Conservation (phyloP, 202 grass and related monocot species). For the Schoenoplectus tabernaemontani region DNA sequence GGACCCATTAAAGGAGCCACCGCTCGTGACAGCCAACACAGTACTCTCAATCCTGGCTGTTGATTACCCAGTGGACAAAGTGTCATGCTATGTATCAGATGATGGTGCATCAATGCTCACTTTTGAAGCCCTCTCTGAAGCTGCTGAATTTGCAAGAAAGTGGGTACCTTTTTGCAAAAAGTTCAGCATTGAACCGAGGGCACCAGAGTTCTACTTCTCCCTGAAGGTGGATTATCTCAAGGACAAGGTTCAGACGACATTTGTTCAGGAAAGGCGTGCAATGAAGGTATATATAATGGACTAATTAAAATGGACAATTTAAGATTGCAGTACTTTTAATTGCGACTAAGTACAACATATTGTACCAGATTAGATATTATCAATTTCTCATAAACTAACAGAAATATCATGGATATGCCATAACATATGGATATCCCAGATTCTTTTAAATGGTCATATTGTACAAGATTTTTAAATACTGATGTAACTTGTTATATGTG, state of each 20-base stretch:
- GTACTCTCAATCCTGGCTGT: constrained; percentile 93
- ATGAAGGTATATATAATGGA: constrained; percentile 66
- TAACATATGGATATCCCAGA: neutral
- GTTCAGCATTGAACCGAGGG: constrained; percentile 87
- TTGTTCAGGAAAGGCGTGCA: constrained; percentile 88
- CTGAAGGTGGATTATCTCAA: constrained; percentile 93
- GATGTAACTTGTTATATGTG: neutral
- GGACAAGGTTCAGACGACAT: constrained; percentile 89
- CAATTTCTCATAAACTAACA: neutral
- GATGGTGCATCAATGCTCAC: constrained; percentile 96
- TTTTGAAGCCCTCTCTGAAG: constrained; percentile 82
- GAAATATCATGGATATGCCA: neutral
- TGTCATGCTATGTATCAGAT: constrained; percentile 93
- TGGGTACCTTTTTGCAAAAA: constrained; percentile 99
- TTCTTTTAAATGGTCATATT: neutral
- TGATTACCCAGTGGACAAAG: constrained; percentile 94
- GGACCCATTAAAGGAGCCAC: constrained; percentile 92
- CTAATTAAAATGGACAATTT: neutral
- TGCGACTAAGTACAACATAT: neutral
- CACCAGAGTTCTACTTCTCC: constrained; percentile 91
- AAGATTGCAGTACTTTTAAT: neutral
- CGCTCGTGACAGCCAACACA: constrained; percentile 89
- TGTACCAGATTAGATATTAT: neutral
- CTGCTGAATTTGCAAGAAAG: constrained; percentile 91
- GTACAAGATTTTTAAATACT: too few species aligned